phyloP scores from a whole-genome alignment of 306 rosid genomes.

The Medicago ruthenica region DNA sequence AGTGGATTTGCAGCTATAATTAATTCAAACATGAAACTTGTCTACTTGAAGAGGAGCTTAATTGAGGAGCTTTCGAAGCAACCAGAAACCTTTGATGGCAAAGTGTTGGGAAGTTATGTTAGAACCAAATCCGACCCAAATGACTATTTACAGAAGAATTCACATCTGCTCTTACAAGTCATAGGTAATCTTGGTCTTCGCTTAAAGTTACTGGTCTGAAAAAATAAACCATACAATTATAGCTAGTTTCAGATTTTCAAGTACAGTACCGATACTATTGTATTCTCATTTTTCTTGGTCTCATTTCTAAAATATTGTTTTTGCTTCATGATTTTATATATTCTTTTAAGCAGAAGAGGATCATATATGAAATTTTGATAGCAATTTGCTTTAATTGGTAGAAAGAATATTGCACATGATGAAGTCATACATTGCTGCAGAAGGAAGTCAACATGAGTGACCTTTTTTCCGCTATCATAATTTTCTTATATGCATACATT shows the following conservation, averaged over 20 bases:
- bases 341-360: not conserved
- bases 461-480: constrained; percentile 10
- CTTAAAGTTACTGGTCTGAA: not conserved
- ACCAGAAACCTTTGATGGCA: constrained; percentile 58
- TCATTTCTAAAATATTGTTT: constrained; percentile 3
- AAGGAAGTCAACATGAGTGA: constrained; percentile 12
- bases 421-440: constrained; percentile 12
- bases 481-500: constrained; percentile 20
- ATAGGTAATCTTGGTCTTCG: constrained; percentile 54
- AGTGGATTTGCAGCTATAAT: constrained; percentile 64
- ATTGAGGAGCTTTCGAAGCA: constrained; percentile 65
- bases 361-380: not conserved
- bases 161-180: constrained; percentile 69
- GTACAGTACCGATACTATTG: constrained; percentile 4
- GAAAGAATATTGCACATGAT: not conserved
- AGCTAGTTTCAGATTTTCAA: constrained; percentile 20
- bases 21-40: constrained; percentile 65
- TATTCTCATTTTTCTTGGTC: constrained; percentile 8
- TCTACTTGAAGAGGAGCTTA: constrained; percentile 75
- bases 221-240: not conserved
- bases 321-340: constrained; percentile 17
- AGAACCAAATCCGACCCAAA: constrained; percentile 69
- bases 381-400: not conserved
- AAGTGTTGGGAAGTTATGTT: constrained; percentile 74
- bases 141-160: constrained; percentile 71